Base-by-base conservation (phyloP, 805 yeast species). In the Yamadazyma sp. region DNA sequence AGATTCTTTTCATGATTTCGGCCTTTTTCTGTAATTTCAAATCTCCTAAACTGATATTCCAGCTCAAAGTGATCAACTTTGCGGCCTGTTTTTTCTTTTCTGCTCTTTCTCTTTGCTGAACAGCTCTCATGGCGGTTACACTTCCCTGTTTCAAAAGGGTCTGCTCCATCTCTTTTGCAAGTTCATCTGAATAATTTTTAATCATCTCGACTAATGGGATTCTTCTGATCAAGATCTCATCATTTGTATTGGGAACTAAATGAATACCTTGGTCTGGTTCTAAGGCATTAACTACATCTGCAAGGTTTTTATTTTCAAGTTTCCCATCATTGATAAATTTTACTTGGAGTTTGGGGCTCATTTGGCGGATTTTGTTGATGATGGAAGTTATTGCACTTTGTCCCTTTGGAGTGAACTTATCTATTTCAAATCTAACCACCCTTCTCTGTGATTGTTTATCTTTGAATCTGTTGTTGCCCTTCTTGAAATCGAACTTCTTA, bases 1-100 rank as follows among this genome's bases (percentile, higher is more conserved):
- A 40, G n/a, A 62, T 36, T n/a, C 59, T 40, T 16, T 53, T 55
- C 30, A 41, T 32, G 22, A 67, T 60, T 38, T 65, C 73, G 8
- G 43, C 45, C 22, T 36, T 50, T 44, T 67, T 68, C 38, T 68
- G 73, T 38, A 57, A 53, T 23, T 46, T 48, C 44, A 67, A 57
- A 45, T 67, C 73, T 19, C 62, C 53, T 14, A 51, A 35, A 38
- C 65, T 63, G 28, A 68, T 66, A 23, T 55, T 53, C 71, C 71
- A 68, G 12, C 55, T 48, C 11, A 66, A 42, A 3, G 56, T 51
- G 17, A 65, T 36, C 8, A 55, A 39, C 42, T 61, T 65, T 13
- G 58, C 46, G 2, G 68, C 56, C 0, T 63, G 54, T 36, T 60
- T 62, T 44, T 64, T 67, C 51, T 53, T 55, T 30, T 62, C 67